Evolutionary conservation across 495 filamentous ascomycete genomes (phyloP).

Genomic region (Copromyces sp.): DNA sequence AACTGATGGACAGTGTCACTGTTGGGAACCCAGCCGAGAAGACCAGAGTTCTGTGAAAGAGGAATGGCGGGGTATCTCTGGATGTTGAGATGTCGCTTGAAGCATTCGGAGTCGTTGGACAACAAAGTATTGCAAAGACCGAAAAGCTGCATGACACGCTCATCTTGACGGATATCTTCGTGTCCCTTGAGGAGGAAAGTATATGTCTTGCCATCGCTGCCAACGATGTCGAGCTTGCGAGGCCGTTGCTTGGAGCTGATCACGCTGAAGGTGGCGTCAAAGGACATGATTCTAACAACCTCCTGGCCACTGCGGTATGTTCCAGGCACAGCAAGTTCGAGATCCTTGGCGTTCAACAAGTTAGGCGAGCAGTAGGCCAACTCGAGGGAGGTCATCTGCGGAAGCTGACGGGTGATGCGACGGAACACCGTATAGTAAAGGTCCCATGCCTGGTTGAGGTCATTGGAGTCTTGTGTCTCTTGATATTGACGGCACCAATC

Average conservation of each 20-base stretch:
- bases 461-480: constrained; percentile 74
- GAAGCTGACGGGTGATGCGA: constrained; percentile 86
- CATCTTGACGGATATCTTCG: constrained; percentile 96
- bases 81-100: constrained; percentile 92
- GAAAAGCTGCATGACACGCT: constrained; percentile 98
- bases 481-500: constrained; percentile 94
- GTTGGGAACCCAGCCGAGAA: constrained; percentile 96
- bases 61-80: constrained; percentile 92
- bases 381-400: constrained; percentile 84
- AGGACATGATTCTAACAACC: constrained; percentile 75
- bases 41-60: constrained; percentile 87
- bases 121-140: constrained; percentile 92
- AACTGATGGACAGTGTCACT: constrained; percentile 93
- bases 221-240: constrained; percentile 75
- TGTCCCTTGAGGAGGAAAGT: constrained; percentile 89
- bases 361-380: constrained; percentile 93
- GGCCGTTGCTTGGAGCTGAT: constrained; percentile 96
- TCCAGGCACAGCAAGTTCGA: constrained; percentile 87
- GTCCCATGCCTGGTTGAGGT: constrained; percentile 97
- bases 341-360: constrained; percentile 66
- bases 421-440: constrained; percentile 96
- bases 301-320: constrained; percentile 86
- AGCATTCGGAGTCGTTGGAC: constrained; percentile 83
- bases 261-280: constrained; percentile 80
- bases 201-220: constrained; percentile 78